phyloP scores from a whole-genome alignment of 805 yeast genomes.

The Metschnikowia borealis region DNA sequence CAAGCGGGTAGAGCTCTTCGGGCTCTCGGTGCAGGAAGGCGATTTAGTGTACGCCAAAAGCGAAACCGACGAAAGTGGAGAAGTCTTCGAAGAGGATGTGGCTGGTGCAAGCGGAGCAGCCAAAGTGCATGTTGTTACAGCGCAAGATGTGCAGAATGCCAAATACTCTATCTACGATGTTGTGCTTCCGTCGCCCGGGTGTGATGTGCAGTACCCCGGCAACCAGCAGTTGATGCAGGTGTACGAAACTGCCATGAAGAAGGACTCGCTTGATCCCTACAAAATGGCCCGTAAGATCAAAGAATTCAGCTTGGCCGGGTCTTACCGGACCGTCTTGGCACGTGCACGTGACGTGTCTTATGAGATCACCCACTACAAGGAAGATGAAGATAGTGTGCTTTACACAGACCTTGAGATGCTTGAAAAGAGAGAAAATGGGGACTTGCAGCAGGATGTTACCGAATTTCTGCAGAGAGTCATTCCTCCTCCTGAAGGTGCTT shows the following conservation, averaged over 20 bases:
- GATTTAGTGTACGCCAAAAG: constrained; percentile 57
- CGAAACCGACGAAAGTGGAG: constrained; percentile 34
- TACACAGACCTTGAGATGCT: constrained; percentile 67
- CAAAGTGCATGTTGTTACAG: constrained; percentile 72
- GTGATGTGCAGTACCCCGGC: constrained; percentile 80
- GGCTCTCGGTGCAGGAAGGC: constrained; percentile 68
- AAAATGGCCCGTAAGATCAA: constrained; percentile 79
- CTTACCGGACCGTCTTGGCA: constrained; percentile 71
- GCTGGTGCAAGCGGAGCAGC: constrained; percentile 46
- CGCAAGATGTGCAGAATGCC: constrained; percentile 60
- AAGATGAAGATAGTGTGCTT: constrained; percentile 66
- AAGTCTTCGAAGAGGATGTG: constrained; percentile 68
- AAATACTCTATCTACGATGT: constrained; percentile 72
- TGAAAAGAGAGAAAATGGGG: constrained; percentile 18
- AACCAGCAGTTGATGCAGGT: constrained; percentile 55
- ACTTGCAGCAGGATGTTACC: constrained; percentile 10
- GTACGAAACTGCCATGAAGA: constrained; percentile 69
- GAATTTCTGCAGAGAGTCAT: constrained; percentile 22
- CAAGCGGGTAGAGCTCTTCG: constrained; percentile 66
- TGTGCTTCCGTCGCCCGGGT: constrained; percentile 96
- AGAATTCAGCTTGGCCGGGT: constrained; percentile 90
- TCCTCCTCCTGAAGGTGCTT: constrained; percentile 24
- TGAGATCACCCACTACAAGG: constrained; percentile 55
- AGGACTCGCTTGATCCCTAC: constrained; percentile 79
- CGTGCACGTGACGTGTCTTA: constrained; percentile 64